These are phyloP conservation scores for Monilinia polystroma DNA, from an alignment of 2,329 filamentous ascomycete species.

Conservation along the genomic window DNA sequence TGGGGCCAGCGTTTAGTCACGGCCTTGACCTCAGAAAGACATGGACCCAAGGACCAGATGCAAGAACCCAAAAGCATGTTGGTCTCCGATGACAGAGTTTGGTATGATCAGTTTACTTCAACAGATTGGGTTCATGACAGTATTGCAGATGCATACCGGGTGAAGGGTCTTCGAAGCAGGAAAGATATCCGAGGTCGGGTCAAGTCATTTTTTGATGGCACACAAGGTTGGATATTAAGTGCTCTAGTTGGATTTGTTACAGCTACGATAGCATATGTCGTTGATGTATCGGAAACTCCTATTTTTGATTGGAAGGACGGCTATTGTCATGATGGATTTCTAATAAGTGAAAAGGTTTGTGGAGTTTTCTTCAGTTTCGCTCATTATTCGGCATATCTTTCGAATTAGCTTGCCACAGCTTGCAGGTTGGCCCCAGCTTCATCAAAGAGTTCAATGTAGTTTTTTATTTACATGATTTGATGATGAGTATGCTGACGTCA, in stretches of 20 bases:
- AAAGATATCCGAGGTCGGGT: conserved; percentile 84
- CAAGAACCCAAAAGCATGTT: conserved; percentile 64
- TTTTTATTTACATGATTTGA: neutral
- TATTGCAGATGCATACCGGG: conserved; percentile 88
- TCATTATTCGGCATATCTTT: neutral
- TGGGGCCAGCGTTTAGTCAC: conserved; percentile 61
- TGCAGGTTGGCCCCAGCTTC: neutral
- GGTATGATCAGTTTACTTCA: conserved; percentile 98
- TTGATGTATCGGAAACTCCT: conserved; percentile 81
- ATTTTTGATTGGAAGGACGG: conserved; percentile 92
- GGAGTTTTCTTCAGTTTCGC: neutral
- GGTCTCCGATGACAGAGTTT: conserved; percentile 81
- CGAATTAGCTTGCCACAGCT: neutral
- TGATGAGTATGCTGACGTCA: conserved; percentile 28
- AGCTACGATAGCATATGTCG: conserved; percentile 80
- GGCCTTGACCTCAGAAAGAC: conserved; percentile 56
- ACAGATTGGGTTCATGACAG: conserved; percentile 98
- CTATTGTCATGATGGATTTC: conserved; percentile 73
- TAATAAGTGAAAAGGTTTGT: conserved; percentile 65
- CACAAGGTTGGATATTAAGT: conserved; percentile 92
- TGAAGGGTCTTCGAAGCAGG: conserved; percentile 76
- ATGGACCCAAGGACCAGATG: conserved; percentile 45
- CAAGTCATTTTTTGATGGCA: conserved; percentile 74
- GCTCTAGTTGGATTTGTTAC: conserved; percentile 85
- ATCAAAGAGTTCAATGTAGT: too few species aligned